Evolutionary conservation across 768 basidiomycete genomes (phyloP).

Genomic region (Epithele typhae): DNA sequence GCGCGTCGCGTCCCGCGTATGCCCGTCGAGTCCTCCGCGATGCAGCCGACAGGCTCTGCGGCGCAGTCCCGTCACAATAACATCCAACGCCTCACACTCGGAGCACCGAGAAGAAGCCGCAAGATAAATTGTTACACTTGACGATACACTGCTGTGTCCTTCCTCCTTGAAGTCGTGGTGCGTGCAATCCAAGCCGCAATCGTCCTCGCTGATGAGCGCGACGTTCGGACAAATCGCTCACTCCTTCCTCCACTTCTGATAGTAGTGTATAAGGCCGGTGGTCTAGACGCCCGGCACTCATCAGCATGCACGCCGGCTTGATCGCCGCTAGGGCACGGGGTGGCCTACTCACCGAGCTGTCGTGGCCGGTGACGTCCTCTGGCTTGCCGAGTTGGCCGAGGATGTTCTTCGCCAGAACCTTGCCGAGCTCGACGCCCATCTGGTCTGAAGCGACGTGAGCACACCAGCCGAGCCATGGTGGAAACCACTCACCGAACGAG

Average conservation of each 20-base stretch:
- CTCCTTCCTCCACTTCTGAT: slow-evolving; percentile 70
- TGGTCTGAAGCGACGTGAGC: slow-evolving; percentile 55
- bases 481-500: slow-evolving; percentile 71
- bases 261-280: slow-evolving; percentile 94
- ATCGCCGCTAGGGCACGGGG: background rate
- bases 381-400: slow-evolving; percentile 81
- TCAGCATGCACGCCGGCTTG: slow-evolving; percentile 7
- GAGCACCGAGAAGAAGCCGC: background rate
- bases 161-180: background rate
- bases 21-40: too few relatives aligned
- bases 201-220: too few relatives aligned
- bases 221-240: background rate
- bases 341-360: slow-evolving; percentile 58
- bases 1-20: too few relatives aligned
- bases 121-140: slow-evolving; percentile 17
- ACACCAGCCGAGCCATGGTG: background rate
- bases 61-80: too few relatives aligned
- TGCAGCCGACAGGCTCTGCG: too few relatives aligned
- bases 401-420: slow-evolving; percentile 96
- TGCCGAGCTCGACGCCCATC: slow-evolving; percentile 99
- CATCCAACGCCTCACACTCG: too few relatives aligned
- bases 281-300: slow-evolving; percentile 46
- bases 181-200: background rate
- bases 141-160: slow-evolving; percentile 13
- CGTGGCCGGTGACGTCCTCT: slow-evolving; percentile 80